Conservation (phyloP, 148 eudicot species). For the Camellia japonica region DNA sequence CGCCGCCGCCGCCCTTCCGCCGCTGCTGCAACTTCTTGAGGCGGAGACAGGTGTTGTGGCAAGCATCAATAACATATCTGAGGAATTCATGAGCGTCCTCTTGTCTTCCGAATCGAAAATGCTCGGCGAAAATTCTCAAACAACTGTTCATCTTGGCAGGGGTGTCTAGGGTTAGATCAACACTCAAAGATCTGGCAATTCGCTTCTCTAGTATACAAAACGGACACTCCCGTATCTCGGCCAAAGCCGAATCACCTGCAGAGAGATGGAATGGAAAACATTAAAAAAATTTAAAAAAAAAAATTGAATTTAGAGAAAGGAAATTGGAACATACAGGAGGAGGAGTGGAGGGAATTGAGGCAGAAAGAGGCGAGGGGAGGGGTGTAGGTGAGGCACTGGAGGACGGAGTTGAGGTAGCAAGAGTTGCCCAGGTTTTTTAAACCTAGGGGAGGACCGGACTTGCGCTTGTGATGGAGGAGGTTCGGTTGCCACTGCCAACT, state of each 20-base stretch:
- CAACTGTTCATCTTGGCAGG: conserved; percentile 72
- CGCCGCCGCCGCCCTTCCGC: conserved; percentile 39
- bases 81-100: conserved; percentile 99
- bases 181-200: conserved; percentile 65
- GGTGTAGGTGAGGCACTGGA: conserved; percentile 95
- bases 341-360: conserved; percentile 61
- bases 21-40: conserved; percentile 75
- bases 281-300: neutral
- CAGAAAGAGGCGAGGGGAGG: conserved; percentile 97
- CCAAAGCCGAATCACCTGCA: conserved; percentile 56
- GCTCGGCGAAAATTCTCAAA: conserved; percentile 65
- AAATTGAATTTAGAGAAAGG: neutral
- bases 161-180: conserved; percentile 59
- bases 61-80: conserved; percentile 89
- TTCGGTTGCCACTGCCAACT: conserved; percentile 84
- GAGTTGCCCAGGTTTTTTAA: conserved; percentile 81
- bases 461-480: conserved; percentile 48
- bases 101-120: conserved; percentile 74
- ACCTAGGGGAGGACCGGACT: conserved; percentile 75
- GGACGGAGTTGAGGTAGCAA: conserved; percentile 89
- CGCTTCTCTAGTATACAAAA: conserved; percentile 89
- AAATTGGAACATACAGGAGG: conserved; percentile 42
- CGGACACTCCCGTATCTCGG: conserved; percentile 76
- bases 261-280: no score
- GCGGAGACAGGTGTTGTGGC: conserved; percentile 84